These are phyloP conservation scores for Fusarium papillatum DNA, from an alignment of 2,329 filamentous ascomycete species.

Conservation along the genomic window DNA sequence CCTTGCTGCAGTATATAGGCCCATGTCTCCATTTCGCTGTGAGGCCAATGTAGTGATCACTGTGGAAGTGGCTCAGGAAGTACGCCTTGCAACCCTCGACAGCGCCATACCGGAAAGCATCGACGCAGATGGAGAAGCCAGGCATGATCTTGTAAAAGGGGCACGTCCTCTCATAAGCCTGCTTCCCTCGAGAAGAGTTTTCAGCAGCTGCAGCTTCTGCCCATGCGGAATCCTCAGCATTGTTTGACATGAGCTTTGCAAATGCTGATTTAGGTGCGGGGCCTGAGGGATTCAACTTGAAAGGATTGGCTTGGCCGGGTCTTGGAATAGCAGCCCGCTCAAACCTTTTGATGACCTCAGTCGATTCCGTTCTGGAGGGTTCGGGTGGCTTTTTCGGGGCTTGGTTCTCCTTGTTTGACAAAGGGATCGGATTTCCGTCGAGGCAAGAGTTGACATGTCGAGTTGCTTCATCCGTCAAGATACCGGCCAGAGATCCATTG, in stretches of 20 bases:
- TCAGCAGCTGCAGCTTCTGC: constrained; percentile 86
- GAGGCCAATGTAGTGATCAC: constrained; percentile 95
- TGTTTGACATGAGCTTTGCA: constrained; percentile 91
- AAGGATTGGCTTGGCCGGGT: constrained; percentile 86
- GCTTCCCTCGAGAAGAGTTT: constrained; percentile 83
- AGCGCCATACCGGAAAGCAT: constrained; percentile 95
- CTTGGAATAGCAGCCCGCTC: constrained; percentile 78
- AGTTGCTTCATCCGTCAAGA: constrained; percentile 76
- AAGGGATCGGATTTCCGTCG: constrained; percentile 80
- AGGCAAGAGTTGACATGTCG: constrained; percentile 94
- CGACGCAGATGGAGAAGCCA: constrained; percentile 92
- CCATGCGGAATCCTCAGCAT: constrained; percentile 94
- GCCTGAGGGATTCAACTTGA: constrained; percentile 63
- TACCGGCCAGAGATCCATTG: constrained; percentile 65
- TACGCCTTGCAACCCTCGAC: constrained; percentile 94
- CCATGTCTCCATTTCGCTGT: constrained; percentile 92
- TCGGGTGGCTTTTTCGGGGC: constrained; percentile 21
- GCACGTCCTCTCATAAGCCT: constrained; percentile 89
- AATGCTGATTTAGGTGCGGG: constrained; percentile 78
- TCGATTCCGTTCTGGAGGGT: constrained; percentile 50
- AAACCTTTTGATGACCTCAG: constrained; percentile 68
- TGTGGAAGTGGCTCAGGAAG: constrained; percentile 98
- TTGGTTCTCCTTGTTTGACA: constrained; percentile 52
- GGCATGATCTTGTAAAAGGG: constrained; percentile 99
- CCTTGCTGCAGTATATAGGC: constrained; percentile 95